phyloP scores from a whole-genome alignment of 2,329 filamentous ascomycete genomes.

The Periconia sp. region DNA sequence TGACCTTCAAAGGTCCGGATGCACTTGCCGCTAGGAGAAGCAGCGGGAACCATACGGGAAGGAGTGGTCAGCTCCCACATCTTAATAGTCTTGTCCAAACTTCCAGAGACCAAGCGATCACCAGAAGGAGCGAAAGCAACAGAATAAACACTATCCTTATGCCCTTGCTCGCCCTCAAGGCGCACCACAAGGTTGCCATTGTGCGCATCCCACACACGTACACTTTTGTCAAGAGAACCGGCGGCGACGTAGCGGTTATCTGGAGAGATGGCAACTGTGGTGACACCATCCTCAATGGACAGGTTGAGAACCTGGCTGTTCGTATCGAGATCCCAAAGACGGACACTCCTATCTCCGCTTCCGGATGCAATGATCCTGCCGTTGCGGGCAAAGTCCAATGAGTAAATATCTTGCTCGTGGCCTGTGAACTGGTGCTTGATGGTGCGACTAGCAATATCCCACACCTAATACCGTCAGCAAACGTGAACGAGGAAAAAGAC shows the following conservation, averaged over 20 bases:
- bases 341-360: conserved; percentile 91
- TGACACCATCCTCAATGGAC: conserved; percentile 95
- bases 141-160: conserved; percentile 96
- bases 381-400: conserved; percentile 91
- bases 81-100: conserved; percentile 97
- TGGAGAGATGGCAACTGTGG: conserved; percentile 95
- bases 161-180: conserved; percentile 89
- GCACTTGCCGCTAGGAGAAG: conserved; percentile 86
- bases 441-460: conserved; percentile 83
- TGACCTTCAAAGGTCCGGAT: conserved; percentile 97
- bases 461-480: conserved; percentile 66
- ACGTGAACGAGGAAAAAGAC: background rate
- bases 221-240: conserved; percentile 95
- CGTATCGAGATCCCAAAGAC: conserved; percentile 93
- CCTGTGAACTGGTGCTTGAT: conserved; percentile 95
- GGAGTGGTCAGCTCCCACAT: conserved; percentile 93
- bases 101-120: conserved; percentile 90
- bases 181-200: conserved; percentile 87
- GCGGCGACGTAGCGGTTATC: conserved; percentile 94
- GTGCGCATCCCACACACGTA: conserved; percentile 93
- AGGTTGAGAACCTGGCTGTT: conserved; percentile 83
- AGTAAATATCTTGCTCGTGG: conserved; percentile 98
- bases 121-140: conserved; percentile 96
- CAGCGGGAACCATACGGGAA: conserved; percentile 68
- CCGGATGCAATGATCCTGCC: conserved; percentile 94